These are phyloP conservation scores for Gossypium turneri DNA, from an alignment of 345 rosid species.

Conservation along the genomic window DNA sequence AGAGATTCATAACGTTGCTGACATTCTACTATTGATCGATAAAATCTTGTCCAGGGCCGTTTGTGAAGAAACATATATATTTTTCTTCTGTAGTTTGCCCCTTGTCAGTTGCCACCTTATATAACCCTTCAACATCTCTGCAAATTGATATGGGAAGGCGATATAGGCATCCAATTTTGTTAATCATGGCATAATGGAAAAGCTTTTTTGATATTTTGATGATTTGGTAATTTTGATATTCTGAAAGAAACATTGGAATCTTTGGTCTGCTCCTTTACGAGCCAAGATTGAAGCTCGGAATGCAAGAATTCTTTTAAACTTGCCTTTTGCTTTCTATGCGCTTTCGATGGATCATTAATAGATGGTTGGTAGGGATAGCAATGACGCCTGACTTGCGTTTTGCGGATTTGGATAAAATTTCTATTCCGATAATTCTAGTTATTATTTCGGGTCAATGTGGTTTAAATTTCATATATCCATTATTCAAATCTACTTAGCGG, in stretches of 20 bases:
- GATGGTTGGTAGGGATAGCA: too few species aligned
- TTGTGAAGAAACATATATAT: constrained; percentile 4
- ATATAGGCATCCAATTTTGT: not conserved
- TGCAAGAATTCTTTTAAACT: too few species aligned
- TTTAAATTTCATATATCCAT: too few species aligned
- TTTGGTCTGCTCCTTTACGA: not conserved
- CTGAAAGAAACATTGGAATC: not conserved
- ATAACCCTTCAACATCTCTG: constrained; percentile 1
- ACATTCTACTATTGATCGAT: constrained; percentile 10
- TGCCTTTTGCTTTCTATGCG: too few species aligned
- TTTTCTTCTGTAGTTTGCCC: not conserved
- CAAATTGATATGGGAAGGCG: not conserved
- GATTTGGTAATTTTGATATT: not conserved
- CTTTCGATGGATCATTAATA: too few species aligned
- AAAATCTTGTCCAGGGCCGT: not conserved
- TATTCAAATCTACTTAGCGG: too few species aligned
- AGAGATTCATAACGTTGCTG: constrained; percentile 7
- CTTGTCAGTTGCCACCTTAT: not conserved
- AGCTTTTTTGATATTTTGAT: not conserved
- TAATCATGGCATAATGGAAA: not conserved
- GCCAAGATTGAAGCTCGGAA: not conserved
- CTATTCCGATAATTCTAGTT: too few species aligned
- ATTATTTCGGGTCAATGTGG: too few species aligned
- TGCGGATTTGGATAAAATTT: too few species aligned
- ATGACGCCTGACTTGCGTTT: too few species aligned